Conservation (phyloP, 495 filamentous ascomycete genomes). For the Aspergillus ellipticus region DNA sequence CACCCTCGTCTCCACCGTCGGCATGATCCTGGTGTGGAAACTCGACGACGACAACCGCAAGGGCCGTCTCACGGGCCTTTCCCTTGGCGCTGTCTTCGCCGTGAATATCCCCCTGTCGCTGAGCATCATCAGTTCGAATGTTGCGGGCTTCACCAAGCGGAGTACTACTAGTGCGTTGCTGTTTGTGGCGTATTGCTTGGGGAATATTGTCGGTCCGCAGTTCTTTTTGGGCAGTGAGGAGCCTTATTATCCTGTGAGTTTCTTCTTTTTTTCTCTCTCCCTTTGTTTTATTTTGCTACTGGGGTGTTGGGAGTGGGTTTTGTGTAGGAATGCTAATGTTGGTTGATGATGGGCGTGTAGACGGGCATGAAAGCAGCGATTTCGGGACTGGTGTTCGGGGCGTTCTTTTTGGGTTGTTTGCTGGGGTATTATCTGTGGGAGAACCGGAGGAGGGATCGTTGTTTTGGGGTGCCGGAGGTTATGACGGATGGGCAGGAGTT, state of each 20-base stretch:
- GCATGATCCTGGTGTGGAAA: conserved; percentile 56
- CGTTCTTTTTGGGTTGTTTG: conserved; percentile 25
- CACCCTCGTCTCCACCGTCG: conserved; percentile 40
- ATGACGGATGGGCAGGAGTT: conserved; percentile 23
- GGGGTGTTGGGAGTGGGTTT: no score
- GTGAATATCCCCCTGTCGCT: conserved; percentile 55
- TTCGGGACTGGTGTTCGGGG: conserved; percentile 26
- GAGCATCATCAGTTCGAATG: conserved; percentile 54
- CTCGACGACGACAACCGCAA: conserved; percentile 49
- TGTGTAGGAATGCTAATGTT: not conserved
- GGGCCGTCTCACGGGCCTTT: conserved; percentile 53
- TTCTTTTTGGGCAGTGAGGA: conserved; percentile 31
- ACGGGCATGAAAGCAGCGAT: conserved; percentile 33
- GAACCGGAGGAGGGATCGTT: conserved; percentile 24
- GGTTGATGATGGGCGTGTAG: conserved; percentile 10
- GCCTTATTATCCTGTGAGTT: conserved; percentile 30
- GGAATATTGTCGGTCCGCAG: conserved; percentile 38
- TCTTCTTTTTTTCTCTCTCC: not conserved
- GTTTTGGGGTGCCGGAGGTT: conserved; percentile 23
- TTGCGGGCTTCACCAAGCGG: conserved; percentile 62
- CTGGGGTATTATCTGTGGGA: conserved; percentile 28
- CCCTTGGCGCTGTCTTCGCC: conserved; percentile 48
- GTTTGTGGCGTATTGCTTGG: conserved; percentile 28
- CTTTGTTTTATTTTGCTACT: not conserved
- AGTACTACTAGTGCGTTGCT: conserved; percentile 33